A percentile compares a stretch with the other conserved stretches of the same genome.
phyloP scores from a whole-genome alignment of 768 basidiomycete genomes.

The Hemileccinum impolitum region DNA sequence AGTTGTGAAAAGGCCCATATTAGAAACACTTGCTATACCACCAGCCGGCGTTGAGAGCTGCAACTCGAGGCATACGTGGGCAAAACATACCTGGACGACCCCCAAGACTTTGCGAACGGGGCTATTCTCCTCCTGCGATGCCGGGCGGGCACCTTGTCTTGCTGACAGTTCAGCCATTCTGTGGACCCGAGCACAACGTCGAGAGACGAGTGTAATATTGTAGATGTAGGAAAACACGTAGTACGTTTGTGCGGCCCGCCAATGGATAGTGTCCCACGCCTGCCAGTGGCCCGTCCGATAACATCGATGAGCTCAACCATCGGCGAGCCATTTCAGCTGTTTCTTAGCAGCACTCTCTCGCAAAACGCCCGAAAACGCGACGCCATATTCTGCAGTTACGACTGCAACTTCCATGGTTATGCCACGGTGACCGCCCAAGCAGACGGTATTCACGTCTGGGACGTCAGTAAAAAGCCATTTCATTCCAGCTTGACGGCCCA shows the following conservation, averaged over 20 bases:
- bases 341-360: conserved; percentile 20
- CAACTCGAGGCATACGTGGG: conserved; percentile 1
- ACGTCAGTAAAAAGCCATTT: conserved; percentile 44
- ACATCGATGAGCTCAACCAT: conserved; percentile 28
- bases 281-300: too few species aligned
- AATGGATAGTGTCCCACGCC: conserved; percentile 18
- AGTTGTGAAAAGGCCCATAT: conserved; percentile 66
- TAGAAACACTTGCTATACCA: conserved; percentile 61
- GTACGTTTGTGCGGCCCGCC: too few species aligned
- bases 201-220: not conserved
- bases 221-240: conserved; percentile 1
- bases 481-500: not conserved
- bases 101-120: conserved; percentile 35
- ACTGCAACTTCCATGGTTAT: conserved; percentile 43
- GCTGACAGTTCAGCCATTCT: conserved; percentile 24
- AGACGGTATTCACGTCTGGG: conserved; percentile 73
- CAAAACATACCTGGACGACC: conserved; percentile 40
- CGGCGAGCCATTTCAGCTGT: conserved; percentile 31
- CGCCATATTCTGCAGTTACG: conserved; percentile 19
- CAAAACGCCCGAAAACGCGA: conserved; percentile 2
- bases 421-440: conserved; percentile 67
- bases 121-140: conserved; percentile 33
- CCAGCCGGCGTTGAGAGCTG: conserved; percentile 5
- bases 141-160: conserved; percentile 17
- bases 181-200: conserved; percentile 1